Evolutionary conservation across 2,329 filamentous ascomycete species (phyloP), one percentile per base, ranked within the genome.

Genomic region (Neurospora crassa): DNA sequence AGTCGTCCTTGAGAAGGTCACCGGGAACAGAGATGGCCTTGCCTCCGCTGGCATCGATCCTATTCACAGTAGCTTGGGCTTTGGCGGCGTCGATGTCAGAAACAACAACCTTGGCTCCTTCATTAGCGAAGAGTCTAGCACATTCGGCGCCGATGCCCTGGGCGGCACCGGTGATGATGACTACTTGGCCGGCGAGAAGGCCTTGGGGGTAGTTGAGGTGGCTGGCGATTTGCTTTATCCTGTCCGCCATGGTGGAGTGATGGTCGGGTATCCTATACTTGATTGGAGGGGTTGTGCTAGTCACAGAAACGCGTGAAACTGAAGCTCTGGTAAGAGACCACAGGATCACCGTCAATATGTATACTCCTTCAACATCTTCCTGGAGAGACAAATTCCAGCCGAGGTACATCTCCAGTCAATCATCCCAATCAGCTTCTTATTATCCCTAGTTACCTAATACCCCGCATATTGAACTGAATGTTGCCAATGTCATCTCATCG

Each of bases 91-190:
- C 94, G 73, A 97, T 93, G 81, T 97, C 94, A 34, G 92, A 90
- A 67, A 97, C 85, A 12, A 97, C 84, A 0, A 97, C 93, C 79
- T 91, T 93, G 18, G 93, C 93, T 34, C 94, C 94, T 81, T 97
- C 93, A 72, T 94, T 95, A 14, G 92, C 93, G 77, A 97, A 96
- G 3, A 96, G 82, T 11, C 90, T 86, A 8, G 93, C 93, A 41
- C 91, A 86, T 82, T 97, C 94, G 40, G 93, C 94, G 34, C 93
- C 94, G 79, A 97, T 97, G 72, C 94, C 94, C 80, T 96, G 93
- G 10, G 92, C 93, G 20, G 90, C 89, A 67, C 93, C 93, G 2
- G 94, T 97, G 79, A 97, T 91, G 80, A 97, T 96, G 77, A 93
- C 93, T 18, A 91, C 89, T 79, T 97, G 93, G 69, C 91, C 91